Evolutionary conservation across 345 rosid genomes (phyloP).

Genomic region (Isatis tinctoria): DNA sequence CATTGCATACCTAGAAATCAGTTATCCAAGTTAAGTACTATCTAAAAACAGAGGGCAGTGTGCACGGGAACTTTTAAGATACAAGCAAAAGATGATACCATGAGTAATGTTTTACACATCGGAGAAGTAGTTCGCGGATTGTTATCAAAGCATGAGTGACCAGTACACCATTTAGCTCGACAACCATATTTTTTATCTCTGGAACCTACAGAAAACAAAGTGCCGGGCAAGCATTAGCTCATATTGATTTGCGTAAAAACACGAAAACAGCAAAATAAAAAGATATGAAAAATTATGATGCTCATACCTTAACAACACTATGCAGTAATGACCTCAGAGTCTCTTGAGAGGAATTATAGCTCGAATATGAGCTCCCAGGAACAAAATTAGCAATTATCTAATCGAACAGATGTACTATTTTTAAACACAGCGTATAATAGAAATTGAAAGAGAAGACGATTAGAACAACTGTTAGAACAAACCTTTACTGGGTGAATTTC

Average conservation of each 20-base stretch:
- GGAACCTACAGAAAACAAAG: slow-evolving; percentile 63
- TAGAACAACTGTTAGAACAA: slow-evolving; percentile 20
- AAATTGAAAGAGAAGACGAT: neutral
- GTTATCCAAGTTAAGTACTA: slow-evolving; percentile 1
- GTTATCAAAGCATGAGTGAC: slow-evolving; percentile 93
- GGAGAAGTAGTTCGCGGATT: slow-evolving; percentile 58
- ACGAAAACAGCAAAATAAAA: slow-evolving; percentile 9
- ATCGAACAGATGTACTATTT: slow-evolving; percentile 21
- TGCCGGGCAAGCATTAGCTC: slow-evolving; percentile 8
- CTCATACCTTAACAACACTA: slow-evolving; percentile 81
- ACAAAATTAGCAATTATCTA: slow-evolving; percentile 80
- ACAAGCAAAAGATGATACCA: slow-evolving; percentile 45
- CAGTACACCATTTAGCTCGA: slow-evolving; percentile 89
- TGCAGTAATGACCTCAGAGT: slow-evolving; percentile 83
- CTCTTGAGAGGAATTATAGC: slow-evolving; percentile 90
- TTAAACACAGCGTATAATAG: slow-evolving; percentile 3
- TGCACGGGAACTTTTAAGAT: neutral
- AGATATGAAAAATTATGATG: slow-evolving; percentile 3
- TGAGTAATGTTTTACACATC: slow-evolving; percentile 89
- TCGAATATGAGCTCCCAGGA: slow-evolving; percentile 80
- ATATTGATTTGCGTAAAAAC: slow-evolving; percentile 6
- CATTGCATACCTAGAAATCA: slow-evolving; percentile 73
- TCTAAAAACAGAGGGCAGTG: neutral
- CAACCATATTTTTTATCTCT: slow-evolving; percentile 70
- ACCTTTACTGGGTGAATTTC: slow-evolving; percentile 97